Base-by-base conservation (phyloP, 2,329 filamentous ascomycete genomes). In the Aspergillus neotritici region DNA sequence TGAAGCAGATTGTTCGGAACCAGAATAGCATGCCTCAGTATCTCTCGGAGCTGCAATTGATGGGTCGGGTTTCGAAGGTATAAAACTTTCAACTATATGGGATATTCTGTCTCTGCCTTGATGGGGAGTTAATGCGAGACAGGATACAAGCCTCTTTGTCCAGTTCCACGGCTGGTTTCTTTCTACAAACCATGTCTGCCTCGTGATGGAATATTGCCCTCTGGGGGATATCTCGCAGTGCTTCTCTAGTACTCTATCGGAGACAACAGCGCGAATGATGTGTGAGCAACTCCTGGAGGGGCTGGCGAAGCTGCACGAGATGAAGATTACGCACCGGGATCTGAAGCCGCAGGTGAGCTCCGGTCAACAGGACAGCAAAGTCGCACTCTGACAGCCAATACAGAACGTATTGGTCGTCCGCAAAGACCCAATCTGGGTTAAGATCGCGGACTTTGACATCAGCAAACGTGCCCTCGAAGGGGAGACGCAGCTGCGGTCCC, bases 361-460 rank as follows among this genome's bases (percentile, higher is more conserved):
- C 5, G 5, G 7, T 25, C 21, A 25, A 5, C 21, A 25, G 6
- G 2, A 25, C 9, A 8, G 7, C 3, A 25, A 25, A 25, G 3
- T 9, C 21, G 21, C 21, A 5, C 2, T 25, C 3, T 25, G 7
- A 25, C 21, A 25, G 21, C 6, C 13, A 12, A n/a, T 15, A 30
- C 16, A 37, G 28, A 34, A 34, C 9, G 12, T 46, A 1, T 21
- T 39, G 5, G 44, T 41, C 6, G 6, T 33, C 6, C 11, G 43
- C 31, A 47, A 43, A 12, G 34, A 31, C 11, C 44, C 35, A 8
- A 32, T 47, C 16, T 38, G 41, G 41, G 35, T 47, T 11, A 43
- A 47, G 28, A 40, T 47, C 11, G 41, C 37, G 8, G 44, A 47
- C 33, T 47, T 47, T 31, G 44, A 41, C 11, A 43, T 47, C 29